Evolutionary conservation across 1,139 yeast species (phyloP).

Genomic region (Scheffersomyces parashehatae): DNA sequence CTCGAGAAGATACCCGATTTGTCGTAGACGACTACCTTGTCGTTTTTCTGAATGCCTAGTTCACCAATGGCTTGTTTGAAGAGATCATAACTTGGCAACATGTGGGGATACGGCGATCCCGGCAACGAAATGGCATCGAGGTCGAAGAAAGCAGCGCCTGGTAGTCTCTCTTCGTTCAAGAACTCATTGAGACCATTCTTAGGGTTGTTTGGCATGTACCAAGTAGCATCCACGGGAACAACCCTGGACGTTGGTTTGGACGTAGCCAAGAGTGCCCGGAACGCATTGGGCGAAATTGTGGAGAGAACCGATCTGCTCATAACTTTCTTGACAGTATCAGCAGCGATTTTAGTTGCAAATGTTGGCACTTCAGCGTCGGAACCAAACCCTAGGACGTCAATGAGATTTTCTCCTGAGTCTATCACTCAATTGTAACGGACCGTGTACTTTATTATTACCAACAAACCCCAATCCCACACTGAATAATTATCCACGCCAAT

Average conservation of each 20-base stretch:
- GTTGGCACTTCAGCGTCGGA: conserved; percentile 1
- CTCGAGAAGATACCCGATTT: conserved; percentile 80
- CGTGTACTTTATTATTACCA: neutral
- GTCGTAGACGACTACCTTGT: conserved; percentile 81
- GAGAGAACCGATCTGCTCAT: conserved; percentile 9
- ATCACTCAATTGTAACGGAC: neutral
- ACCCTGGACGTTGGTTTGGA: conserved; percentile 32
- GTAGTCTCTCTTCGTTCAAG: conserved; percentile 56
- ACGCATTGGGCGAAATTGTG: conserved; percentile 21
- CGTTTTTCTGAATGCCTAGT: conserved; percentile 48
- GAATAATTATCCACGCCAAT: neutral
- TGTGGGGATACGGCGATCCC: conserved; percentile 74
- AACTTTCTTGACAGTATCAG: conserved; percentile 1
- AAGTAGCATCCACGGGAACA: conserved; percentile 81
- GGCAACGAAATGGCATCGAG: conserved; percentile 67
- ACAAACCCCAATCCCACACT: neutral
- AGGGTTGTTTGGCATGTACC: conserved; percentile 84
- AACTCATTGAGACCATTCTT: conserved; percentile 60
- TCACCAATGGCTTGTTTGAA: conserved; percentile 56
- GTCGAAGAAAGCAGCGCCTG: conserved; percentile 74
- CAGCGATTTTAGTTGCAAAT: neutral
- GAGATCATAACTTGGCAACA: conserved; percentile 66
- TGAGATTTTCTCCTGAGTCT: neutral
- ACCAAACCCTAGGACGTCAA: neutral
- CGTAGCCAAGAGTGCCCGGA: conserved; percentile 17